Conservation (phyloP, 1,139 yeast species). For the Candida freyschussii region DNA sequence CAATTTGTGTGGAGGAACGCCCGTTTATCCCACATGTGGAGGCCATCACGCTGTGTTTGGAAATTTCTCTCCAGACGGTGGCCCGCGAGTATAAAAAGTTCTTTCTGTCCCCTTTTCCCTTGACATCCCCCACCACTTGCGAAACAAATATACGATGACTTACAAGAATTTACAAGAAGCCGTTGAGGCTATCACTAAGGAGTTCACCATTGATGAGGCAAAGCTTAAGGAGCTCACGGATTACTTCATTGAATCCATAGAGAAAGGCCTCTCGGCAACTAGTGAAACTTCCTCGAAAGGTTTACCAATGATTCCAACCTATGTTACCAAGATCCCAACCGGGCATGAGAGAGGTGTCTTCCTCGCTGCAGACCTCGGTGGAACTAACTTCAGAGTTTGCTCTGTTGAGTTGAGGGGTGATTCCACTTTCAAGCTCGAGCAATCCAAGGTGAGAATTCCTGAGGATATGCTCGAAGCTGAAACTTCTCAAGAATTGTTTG, state of each 20-base stretch:
- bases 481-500: constrained; percentile 55
- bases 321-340: constrained; percentile 71
- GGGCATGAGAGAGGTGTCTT: constrained; percentile 77
- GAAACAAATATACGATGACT: constrained; percentile 1
- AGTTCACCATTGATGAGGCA: constrained; percentile 11
- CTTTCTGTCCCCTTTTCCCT: no score
- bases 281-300: constrained; percentile 21
- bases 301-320: constrained; percentile 88
- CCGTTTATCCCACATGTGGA: no score
- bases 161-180: constrained; percentile 8
- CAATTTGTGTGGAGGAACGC: no score
- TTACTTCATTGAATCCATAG: constrained; percentile 14
- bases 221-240: constrained; percentile 14
- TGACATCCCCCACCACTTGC: no score
- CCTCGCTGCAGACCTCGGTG: constrained; percentile 84
- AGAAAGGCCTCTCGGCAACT: constrained; percentile 9
- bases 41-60: no score
- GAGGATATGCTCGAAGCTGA: constrained; percentile 58
- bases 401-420: constrained; percentile 77
- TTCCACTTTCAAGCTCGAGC: constrained; percentile 67
- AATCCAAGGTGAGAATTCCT: constrained; percentile 72
- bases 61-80: no score
- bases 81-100: no score
- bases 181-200: constrained; percentile 9
- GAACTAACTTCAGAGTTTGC: constrained; percentile 86